These are phyloP conservation scores for Ophiognomonia clavigignenti-juglandacearum DNA, from an alignment of 2,329 filamentous ascomycete genomes.

Conservation along the genomic window DNA sequence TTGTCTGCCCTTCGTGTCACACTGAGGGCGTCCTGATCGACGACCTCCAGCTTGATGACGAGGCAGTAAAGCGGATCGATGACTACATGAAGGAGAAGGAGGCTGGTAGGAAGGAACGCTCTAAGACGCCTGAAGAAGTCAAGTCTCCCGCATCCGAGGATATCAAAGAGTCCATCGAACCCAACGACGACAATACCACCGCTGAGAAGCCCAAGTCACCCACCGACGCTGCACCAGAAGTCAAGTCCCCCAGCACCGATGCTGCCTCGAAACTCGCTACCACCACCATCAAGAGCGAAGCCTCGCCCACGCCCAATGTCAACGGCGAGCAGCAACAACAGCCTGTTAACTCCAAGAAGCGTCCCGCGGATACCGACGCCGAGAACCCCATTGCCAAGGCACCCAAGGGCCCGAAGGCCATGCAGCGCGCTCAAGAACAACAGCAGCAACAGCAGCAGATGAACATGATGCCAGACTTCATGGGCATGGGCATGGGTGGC, in stretches of 20 bases:
- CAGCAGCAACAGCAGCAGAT: slow-evolving; percentile 29
- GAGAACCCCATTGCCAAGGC: slow-evolving; percentile 64
- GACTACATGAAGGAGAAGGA: slow-evolving; percentile 60
- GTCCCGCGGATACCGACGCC: slow-evolving; percentile 68
- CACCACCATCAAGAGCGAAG: slow-evolving; percentile 23
- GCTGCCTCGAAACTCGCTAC: slow-evolving; percentile 25
- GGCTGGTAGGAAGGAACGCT: slow-evolving; percentile 42
- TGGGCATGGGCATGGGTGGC: slow-evolving; percentile 31
- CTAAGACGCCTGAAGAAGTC: slow-evolving; percentile 40
- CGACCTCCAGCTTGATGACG: slow-evolving; percentile 79
- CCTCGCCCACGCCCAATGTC: slow-evolving; percentile 19
- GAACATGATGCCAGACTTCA: slow-evolving; percentile 21
- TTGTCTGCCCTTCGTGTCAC: slow-evolving; percentile 88
- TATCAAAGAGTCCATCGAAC: slow-evolving; percentile 30
- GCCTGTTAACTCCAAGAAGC: slow-evolving; percentile 59
- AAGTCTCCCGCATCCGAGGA: slow-evolving; percentile 25
- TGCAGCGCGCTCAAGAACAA: slow-evolving; percentile 48
- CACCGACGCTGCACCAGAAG: slow-evolving; percentile 23
- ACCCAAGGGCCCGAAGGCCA: slow-evolving; percentile 61
- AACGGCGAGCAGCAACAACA: slow-evolving; percentile 20
- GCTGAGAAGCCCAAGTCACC: slow-evolving; percentile 31
- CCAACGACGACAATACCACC: slow-evolving; percentile 29
- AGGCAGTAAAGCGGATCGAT: slow-evolving; percentile 72
- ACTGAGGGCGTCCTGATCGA: slow-evolving; percentile 90
- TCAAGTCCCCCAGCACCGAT: slow-evolving; percentile 23